A percentile compares a stretch with the other conserved stretches of the same genome.
Conservation (phyloP, 306 rosid species). For the Quercus berberidifolia region DNA sequence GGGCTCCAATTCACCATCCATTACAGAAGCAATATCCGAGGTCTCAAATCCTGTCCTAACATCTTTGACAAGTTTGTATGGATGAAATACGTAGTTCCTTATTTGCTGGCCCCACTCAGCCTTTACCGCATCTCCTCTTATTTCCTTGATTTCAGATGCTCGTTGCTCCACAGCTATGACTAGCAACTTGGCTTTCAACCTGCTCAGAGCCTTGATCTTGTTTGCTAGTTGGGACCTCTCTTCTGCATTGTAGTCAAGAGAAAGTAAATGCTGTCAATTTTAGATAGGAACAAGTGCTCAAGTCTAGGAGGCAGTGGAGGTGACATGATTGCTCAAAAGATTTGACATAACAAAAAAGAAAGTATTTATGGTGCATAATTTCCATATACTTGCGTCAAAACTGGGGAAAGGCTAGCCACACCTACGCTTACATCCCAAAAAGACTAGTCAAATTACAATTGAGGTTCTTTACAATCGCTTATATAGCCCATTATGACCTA, state of each 20-base stretch:
- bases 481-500: too few relatives aligned
- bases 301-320: too few relatives aligned
- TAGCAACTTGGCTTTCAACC: slow-evolving; percentile 85
- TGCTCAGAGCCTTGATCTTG: slow-evolving; percentile 76
- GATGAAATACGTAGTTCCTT: slow-evolving; percentile 93
- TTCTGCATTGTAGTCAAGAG: slow-evolving; percentile 48
- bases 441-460: too few relatives aligned
- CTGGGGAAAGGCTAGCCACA: too few relatives aligned
- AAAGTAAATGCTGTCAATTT: background rate
- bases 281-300: background rate
- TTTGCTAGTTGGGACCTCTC: slow-evolving; percentile 92
- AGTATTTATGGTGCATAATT: too few relatives aligned
- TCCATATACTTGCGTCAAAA: too few relatives aligned
- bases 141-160: slow-evolving; percentile 85
- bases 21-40: slow-evolving; percentile 70
- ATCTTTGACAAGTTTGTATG: slow-evolving; percentile 91
- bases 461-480: too few relatives aligned
- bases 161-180: slow-evolving; percentile 92
- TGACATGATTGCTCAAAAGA: too few relatives aligned
- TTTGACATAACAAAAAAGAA: too few relatives aligned
- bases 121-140: slow-evolving; percentile 87
- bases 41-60: slow-evolving; percentile 83
- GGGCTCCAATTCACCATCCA: slow-evolving; percentile 92
- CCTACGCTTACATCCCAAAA: too few relatives aligned
- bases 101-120: slow-evolving; percentile 99